Evolutionary conservation across 805 yeast genomes (phyloP), one percentile per base, ranked within the genome.

Genomic region (Brettanomyces bruxellensis): DNA sequence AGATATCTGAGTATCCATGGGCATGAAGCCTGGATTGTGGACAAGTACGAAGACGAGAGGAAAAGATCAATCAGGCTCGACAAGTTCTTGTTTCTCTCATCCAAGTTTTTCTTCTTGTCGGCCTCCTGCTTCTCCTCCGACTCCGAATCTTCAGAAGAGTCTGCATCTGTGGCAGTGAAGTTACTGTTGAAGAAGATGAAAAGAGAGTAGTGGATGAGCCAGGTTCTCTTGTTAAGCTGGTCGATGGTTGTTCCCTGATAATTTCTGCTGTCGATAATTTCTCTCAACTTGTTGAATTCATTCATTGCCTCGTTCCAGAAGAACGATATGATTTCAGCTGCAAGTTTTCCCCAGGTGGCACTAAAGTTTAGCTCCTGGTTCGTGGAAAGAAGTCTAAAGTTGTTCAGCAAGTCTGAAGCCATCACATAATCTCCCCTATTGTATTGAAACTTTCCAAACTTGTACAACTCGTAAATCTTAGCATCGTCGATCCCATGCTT

Each of bases 1-100:
- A 82, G 61, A 58, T 82, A 82, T 56, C 87, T 73, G 52, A 81
- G 61, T 43, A 82, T 67, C 88, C 88, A 82, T 22, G 87, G 88
- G 57, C 81, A 74, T 7, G 83, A 70, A 32, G 85, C 83, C 64
- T 82, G 86, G 58, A 81, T 81, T 3, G 86, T 75, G 48, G 81
- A 75, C 49, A 81, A 62, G 60, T 79, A 79, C 6, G 82, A 75
- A 4, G 82, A 73, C 14, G 78, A 67, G 58, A 79, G 72, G 61
- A 78, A 78, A 45, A 78, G 58, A 51, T 82, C 86, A 47, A 75
- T 68, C 48, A 82, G 64, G 40, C 69, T 68, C 45, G 77, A 82
- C 30, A 71, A 57, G 8, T 83, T 82, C 46, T 70, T 67, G 24
- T 41, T 32, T 18, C 34, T 41, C 25, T 40, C 43, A 13, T 13